These are phyloP conservation scores for Rugonectria rugulosa DNA, from an alignment of 2,329 filamentous ascomycete species.

Conservation along the genomic window DNA sequence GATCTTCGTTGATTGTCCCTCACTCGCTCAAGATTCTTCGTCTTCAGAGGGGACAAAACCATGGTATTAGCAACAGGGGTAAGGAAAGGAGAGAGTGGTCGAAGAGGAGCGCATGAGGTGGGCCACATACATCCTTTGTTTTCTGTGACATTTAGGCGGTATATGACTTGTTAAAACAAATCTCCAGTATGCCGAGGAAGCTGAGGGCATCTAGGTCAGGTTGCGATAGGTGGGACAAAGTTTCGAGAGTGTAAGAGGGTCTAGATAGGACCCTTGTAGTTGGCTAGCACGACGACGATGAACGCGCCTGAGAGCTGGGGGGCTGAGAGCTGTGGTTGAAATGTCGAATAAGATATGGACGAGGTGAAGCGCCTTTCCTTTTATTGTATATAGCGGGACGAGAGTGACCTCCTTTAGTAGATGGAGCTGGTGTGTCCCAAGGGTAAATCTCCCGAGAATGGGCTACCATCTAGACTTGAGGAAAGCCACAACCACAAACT, in stretches of 20 bases:
- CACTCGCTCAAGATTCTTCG: slow-evolving; percentile 62
- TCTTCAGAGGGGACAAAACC: slow-evolving; percentile 36
- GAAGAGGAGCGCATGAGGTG: slow-evolving; percentile 16
- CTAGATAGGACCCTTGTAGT: background rate
- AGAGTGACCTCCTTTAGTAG: slow-evolving; percentile 7
- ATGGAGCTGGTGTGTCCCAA: slow-evolving; percentile 13
- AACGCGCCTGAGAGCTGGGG: slow-evolving; percentile 6
- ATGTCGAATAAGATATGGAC: slow-evolving; percentile 7
- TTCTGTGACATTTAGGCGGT: slow-evolving; percentile 43
- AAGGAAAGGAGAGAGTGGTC: slow-evolving; percentile 3
- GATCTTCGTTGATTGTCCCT: slow-evolving; percentile 80
- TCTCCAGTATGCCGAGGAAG: slow-evolving; percentile 19
- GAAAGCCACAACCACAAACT: slow-evolving; percentile 31
- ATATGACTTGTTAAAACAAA: slow-evolving; percentile 28
- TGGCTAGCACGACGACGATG: slow-evolving; percentile 3
- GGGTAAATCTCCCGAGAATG: slow-evolving; percentile 21
- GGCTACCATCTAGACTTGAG: slow-evolving; percentile 23
- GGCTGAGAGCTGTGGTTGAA: slow-evolving; percentile 9
- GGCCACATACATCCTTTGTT: slow-evolving; percentile 38
- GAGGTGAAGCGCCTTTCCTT: slow-evolving; percentile 13
- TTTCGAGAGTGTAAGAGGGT: slow-evolving; percentile 14
- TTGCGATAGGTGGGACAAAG: slow-evolving; percentile 21
- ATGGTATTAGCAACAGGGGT: slow-evolving; percentile 28
- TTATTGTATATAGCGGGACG: slow-evolving; percentile 10
- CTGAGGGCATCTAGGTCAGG: slow-evolving; percentile 34